These are phyloP conservation scores for Halophytophthora polymorphica DNA, from an alignment of 352 stramenopile species.

Conservation along the genomic window DNA sequence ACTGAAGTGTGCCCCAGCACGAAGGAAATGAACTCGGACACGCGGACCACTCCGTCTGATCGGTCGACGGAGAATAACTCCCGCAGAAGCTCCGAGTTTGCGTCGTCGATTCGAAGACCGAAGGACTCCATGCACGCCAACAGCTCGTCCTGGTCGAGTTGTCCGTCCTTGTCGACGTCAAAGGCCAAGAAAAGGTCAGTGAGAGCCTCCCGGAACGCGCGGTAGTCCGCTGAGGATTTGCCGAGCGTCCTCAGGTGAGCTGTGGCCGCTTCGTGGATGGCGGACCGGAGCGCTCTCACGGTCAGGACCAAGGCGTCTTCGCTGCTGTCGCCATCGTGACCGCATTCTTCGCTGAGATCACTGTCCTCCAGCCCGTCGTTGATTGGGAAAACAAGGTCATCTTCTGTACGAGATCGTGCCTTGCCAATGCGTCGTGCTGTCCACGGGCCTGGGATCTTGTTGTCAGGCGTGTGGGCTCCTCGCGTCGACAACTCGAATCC, in stretches of 20 bases:
- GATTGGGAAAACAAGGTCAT: background rate
- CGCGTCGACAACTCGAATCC: slow-evolving; percentile 44
- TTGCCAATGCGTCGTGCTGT: background rate
- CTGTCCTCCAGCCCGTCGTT: background rate
- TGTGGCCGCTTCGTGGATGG: slow-evolving; percentile 39
- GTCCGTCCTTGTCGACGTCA: slow-evolving; percentile 48
- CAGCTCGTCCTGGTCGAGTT: slow-evolving; percentile 54
- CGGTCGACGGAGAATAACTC: slow-evolving; percentile 45
- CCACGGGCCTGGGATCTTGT: background rate
- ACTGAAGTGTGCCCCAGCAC: slow-evolving; percentile 34
- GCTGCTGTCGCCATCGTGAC: background rate
- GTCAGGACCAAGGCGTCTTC: slow-evolving; percentile 38
- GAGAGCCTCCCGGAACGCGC: slow-evolving; percentile 52
- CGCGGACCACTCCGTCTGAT: slow-evolving; percentile 39
- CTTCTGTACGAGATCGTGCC: background rate
- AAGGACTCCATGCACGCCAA: slow-evolving; percentile 49
- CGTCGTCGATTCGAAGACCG: slow-evolving; percentile 32
- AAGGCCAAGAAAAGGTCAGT: slow-evolving; percentile 50
- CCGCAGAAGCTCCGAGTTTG: slow-evolving; percentile 45
- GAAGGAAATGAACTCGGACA: slow-evolving; percentile 76
- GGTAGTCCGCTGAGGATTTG: slow-evolving; percentile 34
- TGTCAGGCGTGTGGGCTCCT: background rate
- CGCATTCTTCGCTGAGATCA: background rate
- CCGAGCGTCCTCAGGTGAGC: slow-evolving; percentile 22
- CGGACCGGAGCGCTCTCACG: slow-evolving; percentile 31